Evolutionary conservation across 495 filamentous ascomycete genomes (phyloP).

Genomic region (Daldinia vernicosa): DNA sequence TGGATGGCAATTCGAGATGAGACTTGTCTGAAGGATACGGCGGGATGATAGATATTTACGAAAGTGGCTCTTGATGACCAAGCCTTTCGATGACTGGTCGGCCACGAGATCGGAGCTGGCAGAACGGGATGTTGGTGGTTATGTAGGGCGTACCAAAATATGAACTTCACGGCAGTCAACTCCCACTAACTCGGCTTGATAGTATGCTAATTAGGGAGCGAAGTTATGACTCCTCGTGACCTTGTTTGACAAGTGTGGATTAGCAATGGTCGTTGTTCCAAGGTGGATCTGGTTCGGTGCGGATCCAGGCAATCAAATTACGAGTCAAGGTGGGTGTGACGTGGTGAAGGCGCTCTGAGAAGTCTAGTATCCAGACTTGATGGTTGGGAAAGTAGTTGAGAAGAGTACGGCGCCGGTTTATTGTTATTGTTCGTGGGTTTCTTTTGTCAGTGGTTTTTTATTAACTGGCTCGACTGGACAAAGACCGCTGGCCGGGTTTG

Average conservation of each 20-base stretch:
- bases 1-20: slow-evolving; percentile 29
- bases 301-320: slow-evolving; percentile 40
- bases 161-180: slow-evolving; percentile 28
- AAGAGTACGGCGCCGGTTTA: slow-evolving; percentile 24
- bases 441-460: slow-evolving; percentile 42
- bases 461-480: slow-evolving; percentile 40
- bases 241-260: slow-evolving; percentile 32
- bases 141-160: slow-evolving; percentile 25
- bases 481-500: slow-evolving; percentile 31
- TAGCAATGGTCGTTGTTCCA: slow-evolving; percentile 33
- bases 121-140: slow-evolving; percentile 35
- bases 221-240: slow-evolving; percentile 43
- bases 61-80: slow-evolving; percentile 38
- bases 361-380: slow-evolving; percentile 51
- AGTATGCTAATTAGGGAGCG: slow-evolving; percentile 5
- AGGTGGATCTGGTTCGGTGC: slow-evolving; percentile 37
- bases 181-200: slow-evolving; percentile 39
- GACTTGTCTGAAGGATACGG: slow-evolving; percentile 48
- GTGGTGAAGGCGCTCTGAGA: slow-evolving; percentile 58
- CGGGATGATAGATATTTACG: slow-evolving; percentile 13
- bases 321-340: slow-evolving; percentile 46
- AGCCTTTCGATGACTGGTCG: slow-evolving; percentile 41
- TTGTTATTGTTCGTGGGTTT: slow-evolving; percentile 33
- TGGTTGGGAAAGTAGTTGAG: slow-evolving; percentile 27
- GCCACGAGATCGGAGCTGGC: slow-evolving; percentile 36